Base-by-base conservation (phyloP, 805 yeast genomes). In the Zygoascus flipseniorum region DNA sequence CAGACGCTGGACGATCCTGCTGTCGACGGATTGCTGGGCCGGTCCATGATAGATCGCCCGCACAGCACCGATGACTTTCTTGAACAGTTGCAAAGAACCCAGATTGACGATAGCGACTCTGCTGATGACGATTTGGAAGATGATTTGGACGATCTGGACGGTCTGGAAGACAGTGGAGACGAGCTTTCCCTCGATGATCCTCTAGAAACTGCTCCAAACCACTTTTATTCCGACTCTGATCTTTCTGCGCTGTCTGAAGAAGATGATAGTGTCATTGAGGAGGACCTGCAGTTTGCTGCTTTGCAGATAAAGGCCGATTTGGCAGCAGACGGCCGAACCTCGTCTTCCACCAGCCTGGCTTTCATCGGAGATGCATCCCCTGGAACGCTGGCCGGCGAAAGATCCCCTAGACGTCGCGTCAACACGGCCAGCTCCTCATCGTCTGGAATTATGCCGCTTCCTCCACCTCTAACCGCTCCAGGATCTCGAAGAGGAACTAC, bases 221-320 rank as follows among this genome's bases (percentile, higher is more conserved):
- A 35, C 39, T 35, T 5, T 35, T 35, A 5, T 8, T 35, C 39
- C 16, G 39, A 35, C 39, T 35, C 39, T 5, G 44, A 42, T 18
- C 32, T 65, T 11, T 67, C 72, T n/a, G 73, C 66, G 44, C 63
- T 69, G 50, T 64, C 70, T 31, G 69, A 68, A 47, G 77, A 72
- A 20, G 76, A 72, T 44, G 72, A 67, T 45, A 67, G 66, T 44
- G 71, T 71, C 44, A 56, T 72, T n/a, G 76, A 69, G 51, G 74
- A 71, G 46, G 71, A 71, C n/a, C 60, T 74, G 54, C 62, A 69
- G 47, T 63, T 65, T 52, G 67, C 71, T 8, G 64, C 68, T 14
- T 56, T 61, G 54, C 65, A 69, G 56, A 50, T 68, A 56, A 65
- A 66, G 50, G 56, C 28, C 31, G 8, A 23, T 19, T 9, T 48